Evolutionary conservation across 1,284 basidiomycete species (phyloP).

Genomic region (Rhodofomes roseus): DNA sequence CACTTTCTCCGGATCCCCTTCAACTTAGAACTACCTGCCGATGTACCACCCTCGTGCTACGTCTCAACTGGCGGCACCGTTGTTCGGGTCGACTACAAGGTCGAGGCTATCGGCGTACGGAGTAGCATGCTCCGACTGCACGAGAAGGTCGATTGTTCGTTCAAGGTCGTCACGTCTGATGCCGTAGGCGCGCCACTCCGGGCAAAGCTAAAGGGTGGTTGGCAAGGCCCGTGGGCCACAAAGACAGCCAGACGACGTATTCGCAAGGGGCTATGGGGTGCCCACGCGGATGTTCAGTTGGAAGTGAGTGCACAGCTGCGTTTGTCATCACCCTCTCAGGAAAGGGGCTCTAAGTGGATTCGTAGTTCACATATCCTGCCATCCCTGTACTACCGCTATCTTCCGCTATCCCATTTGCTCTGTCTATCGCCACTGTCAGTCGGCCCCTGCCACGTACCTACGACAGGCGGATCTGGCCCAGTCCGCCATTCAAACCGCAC

Average conservation of each 20-base stretch:
- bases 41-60: background rate
- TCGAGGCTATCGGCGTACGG: background rate
- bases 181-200: background rate
- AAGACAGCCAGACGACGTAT: background rate
- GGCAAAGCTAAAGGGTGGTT: background rate
- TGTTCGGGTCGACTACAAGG: background rate
- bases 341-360: background rate
- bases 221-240: background rate
- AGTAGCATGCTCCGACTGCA: background rate
- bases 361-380: slow-evolving; percentile 1
- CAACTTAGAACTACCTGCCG: background rate
- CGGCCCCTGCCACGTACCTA: slow-evolving; percentile 11
- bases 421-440: slow-evolving; percentile 15
- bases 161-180: background rate
- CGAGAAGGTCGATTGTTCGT: background rate
- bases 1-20: background rate
- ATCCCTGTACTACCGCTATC: slow-evolving; percentile 12
- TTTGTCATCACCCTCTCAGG: background rate
- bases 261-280: background rate
- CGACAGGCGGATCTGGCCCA: slow-evolving; percentile 12
- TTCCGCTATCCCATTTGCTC: slow-evolving; percentile 16
- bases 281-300: background rate
- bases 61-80: background rate
- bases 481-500: slow-evolving; percentile 11
- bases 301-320: background rate